A percentile compares a stretch with the other conserved stretches of the same genome.
Conservation (phyloP, 805 yeast genomes). For the Zygosaccharomyces rouxii region DNA sequence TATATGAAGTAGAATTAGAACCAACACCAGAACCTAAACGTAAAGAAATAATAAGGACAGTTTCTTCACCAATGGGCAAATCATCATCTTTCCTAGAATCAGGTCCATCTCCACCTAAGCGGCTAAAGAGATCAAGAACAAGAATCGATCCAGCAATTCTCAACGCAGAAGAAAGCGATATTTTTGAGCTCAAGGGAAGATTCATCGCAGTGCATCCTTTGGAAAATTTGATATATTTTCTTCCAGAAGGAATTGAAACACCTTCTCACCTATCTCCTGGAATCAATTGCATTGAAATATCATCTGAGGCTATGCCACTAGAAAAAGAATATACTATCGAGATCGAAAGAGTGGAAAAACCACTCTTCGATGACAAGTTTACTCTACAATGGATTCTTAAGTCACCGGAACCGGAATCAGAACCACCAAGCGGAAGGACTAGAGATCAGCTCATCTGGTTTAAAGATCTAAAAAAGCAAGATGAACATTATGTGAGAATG, state of each 20-base stretch:
- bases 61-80: background rate
- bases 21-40: background rate
- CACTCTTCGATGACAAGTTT: conserved; percentile 5
- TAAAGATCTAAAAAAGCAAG: conserved; percentile 12
- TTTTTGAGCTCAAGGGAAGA: background rate
- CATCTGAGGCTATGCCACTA: conserved; percentile 6
- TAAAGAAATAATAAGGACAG: background rate
- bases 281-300: conserved; percentile 12
- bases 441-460: conserved; percentile 15
- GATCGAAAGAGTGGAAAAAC: conserved; percentile 5
- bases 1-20: background rate
- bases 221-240: conserved; percentile 7
- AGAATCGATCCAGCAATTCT: background rate
- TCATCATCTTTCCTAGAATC: background rate
- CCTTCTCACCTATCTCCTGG: conserved; percentile 1
- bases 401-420: background rate
- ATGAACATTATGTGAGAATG: conserved; percentile 14
- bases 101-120: background rate
- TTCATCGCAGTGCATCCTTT: conserved; percentile 3
- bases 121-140: background rate
- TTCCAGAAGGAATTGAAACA: conserved; percentile 10
- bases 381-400: conserved; percentile 9
- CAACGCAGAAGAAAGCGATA: background rate
- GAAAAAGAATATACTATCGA: background rate
- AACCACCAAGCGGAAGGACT: background rate